Conservation (phyloP, 1,284 basidiomycete genomes). For the Polyporus tsugae region DNA sequence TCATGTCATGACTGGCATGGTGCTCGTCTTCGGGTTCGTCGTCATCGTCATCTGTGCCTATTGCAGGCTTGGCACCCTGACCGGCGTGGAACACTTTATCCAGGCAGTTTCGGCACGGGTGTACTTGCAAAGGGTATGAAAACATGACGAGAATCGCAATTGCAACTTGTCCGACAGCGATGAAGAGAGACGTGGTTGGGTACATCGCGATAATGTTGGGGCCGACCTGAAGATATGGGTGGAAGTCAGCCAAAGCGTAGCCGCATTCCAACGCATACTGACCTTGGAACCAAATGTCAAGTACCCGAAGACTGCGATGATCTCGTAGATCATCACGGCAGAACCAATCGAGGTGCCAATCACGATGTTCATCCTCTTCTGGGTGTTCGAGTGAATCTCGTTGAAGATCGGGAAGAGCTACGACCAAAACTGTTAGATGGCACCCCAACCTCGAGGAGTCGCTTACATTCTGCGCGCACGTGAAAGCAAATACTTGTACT, state of each 20-base stretch:
- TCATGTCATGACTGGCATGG: conserved; percentile 71
- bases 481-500: conserved; percentile 95
- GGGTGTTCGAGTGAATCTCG: conserved; percentile 86
- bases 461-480: conserved; percentile 89
- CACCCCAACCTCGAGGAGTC: background rate
- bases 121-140: conserved; percentile 93
- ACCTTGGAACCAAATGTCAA: conserved; percentile 93
- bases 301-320: conserved; percentile 91
- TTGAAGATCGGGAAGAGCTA: conserved; percentile 95
- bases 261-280: conserved; percentile 25
- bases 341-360: conserved; percentile 88
- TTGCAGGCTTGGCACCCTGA: conserved; percentile 35
- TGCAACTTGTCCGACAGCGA: conserved; percentile 92
- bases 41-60: conserved; percentile 43
- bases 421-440: conserved; percentile 2
- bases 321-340: conserved; percentile 81
- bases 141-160: conserved; percentile 92
- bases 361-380: conserved; percentile 87
- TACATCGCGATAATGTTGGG: conserved; percentile 97
- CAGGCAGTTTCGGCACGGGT: conserved; percentile 92
- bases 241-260: conserved; percentile 3
- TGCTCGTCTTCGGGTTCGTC: conserved; percentile 61
- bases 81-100: conserved; percentile 84
- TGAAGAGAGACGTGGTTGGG: conserved; percentile 91
- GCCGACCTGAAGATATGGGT: conserved; percentile 65